Evolutionary conservation across 2,329 filamentous ascomycete genomes (phyloP).

Genomic region (Aspergillus uvarum): DNA sequence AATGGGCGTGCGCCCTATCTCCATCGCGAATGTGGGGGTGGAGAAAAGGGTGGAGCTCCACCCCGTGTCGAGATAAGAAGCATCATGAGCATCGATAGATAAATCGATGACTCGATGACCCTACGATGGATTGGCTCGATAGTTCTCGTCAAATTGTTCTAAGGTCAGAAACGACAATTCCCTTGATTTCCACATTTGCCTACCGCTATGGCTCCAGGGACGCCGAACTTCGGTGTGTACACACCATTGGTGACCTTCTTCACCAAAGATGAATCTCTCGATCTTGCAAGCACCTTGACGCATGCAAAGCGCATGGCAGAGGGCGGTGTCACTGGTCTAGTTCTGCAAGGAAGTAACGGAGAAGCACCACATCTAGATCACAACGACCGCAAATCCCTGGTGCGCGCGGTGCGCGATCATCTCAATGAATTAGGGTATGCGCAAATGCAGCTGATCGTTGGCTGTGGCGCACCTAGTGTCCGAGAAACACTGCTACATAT

Average conservation of each 20-base stretch:
- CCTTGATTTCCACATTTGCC: too few relatives aligned
- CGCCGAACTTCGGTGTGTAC: not conserved
- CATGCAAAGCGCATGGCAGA: constrained; percentile 49
- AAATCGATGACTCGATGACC: too few relatives aligned
- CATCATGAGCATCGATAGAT: too few relatives aligned
- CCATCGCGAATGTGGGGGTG: too few relatives aligned
- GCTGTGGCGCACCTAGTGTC: constrained; percentile 67
- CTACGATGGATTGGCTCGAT: too few relatives aligned
- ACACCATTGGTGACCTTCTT: not conserved
- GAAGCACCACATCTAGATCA: constrained; percentile 72
- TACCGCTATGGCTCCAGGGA: too few relatives aligned
- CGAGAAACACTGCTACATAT: constrained; percentile 65
- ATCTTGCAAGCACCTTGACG: not conserved
- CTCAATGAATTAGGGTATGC: not conserved
- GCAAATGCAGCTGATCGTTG: constrained; percentile 50
- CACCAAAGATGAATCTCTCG: not conserved
- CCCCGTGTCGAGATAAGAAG: too few relatives aligned
- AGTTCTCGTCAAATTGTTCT: too few relatives aligned
- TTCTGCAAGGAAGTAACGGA: constrained; percentile 71
- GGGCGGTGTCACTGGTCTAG: constrained; percentile 66
- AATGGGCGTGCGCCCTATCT: too few relatives aligned
- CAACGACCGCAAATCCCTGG: constrained; percentile 53
- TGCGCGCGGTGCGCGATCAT: not conserved
- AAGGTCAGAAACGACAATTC: too few relatives aligned
- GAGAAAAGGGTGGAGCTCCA: too few relatives aligned